Percentiles rank a stretch among this genome's conserved stretches.
Conservation (phyloP, 225 moss, liverwort and hornwort genomes). For the Straminergon stramineum region DNA sequence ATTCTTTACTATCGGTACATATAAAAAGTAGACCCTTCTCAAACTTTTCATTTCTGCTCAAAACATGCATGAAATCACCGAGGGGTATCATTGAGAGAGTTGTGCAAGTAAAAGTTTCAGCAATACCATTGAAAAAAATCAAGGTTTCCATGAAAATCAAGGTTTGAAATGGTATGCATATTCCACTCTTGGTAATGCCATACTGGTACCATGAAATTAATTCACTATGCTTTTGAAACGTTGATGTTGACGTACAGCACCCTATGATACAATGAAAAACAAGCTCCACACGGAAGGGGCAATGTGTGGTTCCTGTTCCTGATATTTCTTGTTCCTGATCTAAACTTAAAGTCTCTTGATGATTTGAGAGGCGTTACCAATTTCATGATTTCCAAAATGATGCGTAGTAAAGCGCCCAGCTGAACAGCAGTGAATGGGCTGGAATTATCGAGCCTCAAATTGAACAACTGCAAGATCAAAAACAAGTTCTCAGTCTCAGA, state of each 20-base stretch:
- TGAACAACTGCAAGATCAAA: slow-evolving; percentile 14
- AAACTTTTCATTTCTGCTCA: neutral
- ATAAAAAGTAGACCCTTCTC: neutral
- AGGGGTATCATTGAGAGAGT: too few species aligned
- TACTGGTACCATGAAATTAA: neutral
- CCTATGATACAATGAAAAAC: neutral
- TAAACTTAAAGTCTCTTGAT: neutral
- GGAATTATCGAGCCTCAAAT: slow-evolving; percentile 10
- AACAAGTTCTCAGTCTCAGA: neutral
- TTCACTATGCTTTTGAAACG: neutral
- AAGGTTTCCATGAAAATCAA: neutral
- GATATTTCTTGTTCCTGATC: neutral
- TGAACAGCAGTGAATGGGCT: neutral
- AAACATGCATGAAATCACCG: neutral
- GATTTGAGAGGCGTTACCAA: neutral
- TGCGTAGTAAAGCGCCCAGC: neutral
- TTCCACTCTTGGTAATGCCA: neutral
- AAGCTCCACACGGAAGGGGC: neutral
- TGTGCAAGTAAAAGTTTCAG: neutral
- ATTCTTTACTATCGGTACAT: too few species aligned
- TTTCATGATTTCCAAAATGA: neutral
- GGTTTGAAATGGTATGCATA: neutral
- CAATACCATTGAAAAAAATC: neutral
- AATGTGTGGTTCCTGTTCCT: neutral
- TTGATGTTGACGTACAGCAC: neutral